Base-by-base conservation (phyloP, 257 asterid genomes). In the Primulina huaijiensis region DNA sequence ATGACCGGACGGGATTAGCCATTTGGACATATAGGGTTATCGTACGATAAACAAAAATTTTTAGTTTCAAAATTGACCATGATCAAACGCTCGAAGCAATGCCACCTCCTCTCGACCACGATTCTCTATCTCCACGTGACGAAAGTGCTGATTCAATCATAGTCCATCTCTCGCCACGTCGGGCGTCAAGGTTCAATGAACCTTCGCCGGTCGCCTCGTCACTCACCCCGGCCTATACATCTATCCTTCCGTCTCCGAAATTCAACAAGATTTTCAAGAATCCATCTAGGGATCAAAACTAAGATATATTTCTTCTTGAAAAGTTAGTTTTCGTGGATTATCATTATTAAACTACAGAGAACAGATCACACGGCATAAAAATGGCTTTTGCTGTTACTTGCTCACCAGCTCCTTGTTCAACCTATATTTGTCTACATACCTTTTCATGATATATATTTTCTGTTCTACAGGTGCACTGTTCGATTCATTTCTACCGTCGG, bases 151-250 rank as follows among this genome's bases (percentile, higher is more conserved):
- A 25, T 25, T 25, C 27, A 25, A 25, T 25, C 27, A 25, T 25
- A 0, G 27, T 25, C 95, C 83, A 90, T n/a, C n/a, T n/a, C n/a
- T n/a, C n/a, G n/a, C n/a, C n/a, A n/a, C n/a, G n/a, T n/a, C n/a
- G n/a, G n/a, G n/a, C n/a, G n/a, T n/a, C n/a, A n/a, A n/a, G 78
- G 78, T 88, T 86, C 97, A 84, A 82, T 86, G 96, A 76, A 90
- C 78, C 90, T 82, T 62, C 7, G 34, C 5, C 7, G 40, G 46
- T 67, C 74, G 38, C 70, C 80, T n/a, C n/a, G n/a, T n/a, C n/a
- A n/a, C n/a, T n/a, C n/a, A n/a, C n/a, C n/a, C n/a, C n/a, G n/a
- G n/a, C n/a, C n/a, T n/a, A n/a, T 81, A 74, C 62, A 68, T 69
- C 64, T 62, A 43, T 55, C 76, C 62, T 46, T 27, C 53, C 52